phyloP scores from a whole-genome alignment of 805 yeast species.

The Candida arabinofermentans region DNA sequence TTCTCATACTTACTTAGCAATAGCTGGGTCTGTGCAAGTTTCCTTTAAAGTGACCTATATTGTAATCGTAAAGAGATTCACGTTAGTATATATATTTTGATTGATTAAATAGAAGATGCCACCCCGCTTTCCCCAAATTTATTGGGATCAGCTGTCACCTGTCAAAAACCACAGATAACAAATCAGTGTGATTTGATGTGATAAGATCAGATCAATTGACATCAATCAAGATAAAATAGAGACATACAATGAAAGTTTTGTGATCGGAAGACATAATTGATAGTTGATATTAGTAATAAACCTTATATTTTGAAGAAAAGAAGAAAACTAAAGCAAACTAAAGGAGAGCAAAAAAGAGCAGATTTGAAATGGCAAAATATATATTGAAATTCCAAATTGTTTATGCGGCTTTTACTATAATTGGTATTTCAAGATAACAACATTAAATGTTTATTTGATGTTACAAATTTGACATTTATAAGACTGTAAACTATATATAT shows the following conservation, averaged over 20 bases:
- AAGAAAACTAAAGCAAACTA: no score
- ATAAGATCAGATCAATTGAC: not conserved
- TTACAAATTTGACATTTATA: no score
- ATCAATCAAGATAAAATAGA: not conserved
- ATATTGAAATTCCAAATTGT: no score
- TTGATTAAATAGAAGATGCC: not conserved
- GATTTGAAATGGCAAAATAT: no score
- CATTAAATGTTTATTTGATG: no score
- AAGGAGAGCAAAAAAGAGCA: not conserved
- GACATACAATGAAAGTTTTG: conserved; percentile 31
- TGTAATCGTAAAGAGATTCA: not conserved
- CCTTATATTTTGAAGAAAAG: no score
- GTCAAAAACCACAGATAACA: no score
- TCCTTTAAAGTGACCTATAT: conserved; percentile 37
- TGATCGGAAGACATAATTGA: conserved; percentile 18
- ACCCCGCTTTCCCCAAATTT: no score
- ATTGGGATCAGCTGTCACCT: no score
- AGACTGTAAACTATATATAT: not conserved
- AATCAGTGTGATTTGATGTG: not conserved
- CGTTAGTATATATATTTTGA: not conserved
- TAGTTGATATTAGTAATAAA: not conserved
- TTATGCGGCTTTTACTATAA: no score
- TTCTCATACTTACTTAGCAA: conserved; percentile 26
- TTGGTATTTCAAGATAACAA: no score
- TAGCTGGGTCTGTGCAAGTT: conserved; percentile 29